phyloP scores from a whole-genome alignment of 257 asterid genomes.

The Solanum etuberosum region DNA sequence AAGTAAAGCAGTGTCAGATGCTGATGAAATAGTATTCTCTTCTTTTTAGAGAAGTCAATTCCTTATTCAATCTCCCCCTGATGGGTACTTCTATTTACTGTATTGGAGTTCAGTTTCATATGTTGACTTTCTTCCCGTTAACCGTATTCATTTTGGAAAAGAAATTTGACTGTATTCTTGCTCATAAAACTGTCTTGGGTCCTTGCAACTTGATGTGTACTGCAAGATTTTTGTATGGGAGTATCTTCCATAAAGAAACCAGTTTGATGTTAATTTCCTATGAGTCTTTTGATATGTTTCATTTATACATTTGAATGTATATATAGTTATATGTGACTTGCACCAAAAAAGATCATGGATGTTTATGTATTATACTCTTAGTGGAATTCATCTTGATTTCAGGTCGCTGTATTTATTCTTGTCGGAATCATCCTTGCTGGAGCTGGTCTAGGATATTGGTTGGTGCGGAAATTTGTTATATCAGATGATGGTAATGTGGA shows the following conservation, averaged over 20 bases:
- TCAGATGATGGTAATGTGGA: conserved; percentile 82
- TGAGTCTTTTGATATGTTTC: neutral
- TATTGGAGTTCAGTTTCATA: neutral
- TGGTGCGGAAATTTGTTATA: conserved; percentile 76
- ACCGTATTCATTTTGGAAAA: neutral
- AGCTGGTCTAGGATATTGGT: conserved; percentile 90
- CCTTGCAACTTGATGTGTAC: neutral
- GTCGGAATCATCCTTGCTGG: conserved; percentile 77
- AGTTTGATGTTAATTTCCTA: neutral
- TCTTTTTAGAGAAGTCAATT: neutral
- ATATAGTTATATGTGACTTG: neutral
- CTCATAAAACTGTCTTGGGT: neutral
- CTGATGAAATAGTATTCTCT: neutral
- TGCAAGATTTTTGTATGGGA: neutral
- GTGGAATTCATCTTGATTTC: conserved; percentile 2
- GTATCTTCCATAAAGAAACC: neutral
- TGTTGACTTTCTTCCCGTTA: neutral
- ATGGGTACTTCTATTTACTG: neutral
- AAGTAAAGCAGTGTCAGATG: neutral
- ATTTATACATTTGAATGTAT: neutral
- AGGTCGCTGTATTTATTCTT: conserved; percentile 65
- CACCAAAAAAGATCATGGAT: neutral
- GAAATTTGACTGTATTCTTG: neutral
- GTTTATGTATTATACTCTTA: neutral
- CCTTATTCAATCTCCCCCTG: neutral